Base-by-base conservation (phyloP, 495 filamentous ascomycete species). In the Jackrogersella multiformis region DNA sequence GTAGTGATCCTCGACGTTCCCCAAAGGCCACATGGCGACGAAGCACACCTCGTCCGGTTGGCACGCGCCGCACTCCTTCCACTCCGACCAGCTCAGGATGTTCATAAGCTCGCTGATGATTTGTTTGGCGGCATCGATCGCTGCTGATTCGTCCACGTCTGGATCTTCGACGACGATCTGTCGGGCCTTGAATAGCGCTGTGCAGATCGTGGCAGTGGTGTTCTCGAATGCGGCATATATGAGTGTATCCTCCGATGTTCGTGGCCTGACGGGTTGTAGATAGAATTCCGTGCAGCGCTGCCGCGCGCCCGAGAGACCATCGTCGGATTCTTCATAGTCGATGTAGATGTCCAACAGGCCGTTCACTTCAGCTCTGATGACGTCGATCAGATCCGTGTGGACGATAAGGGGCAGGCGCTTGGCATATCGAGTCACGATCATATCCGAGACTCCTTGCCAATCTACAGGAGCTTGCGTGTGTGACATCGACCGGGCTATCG, bases 11-110 rank as follows among this genome's bases (percentile, higher is more conserved):
- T 84, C 77, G 0, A 77, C 66, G 0, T 79, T 79, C 0, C 88
- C 88, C 69, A 82, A 79, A 0, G 88, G 89, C 86, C 88, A 90
- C 72, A 90, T 86, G 0, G 89, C 85, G 2, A 88, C 68, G n/a
- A 88, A 81, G 74, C 88, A 90, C n/a, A 87, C 78, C 73, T 90
- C 85, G 56, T 87, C 82, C 15, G 76, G 72, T 0, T 59, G 72
- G 58, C 88, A 90, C 13, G 75, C 76, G 4, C 77, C 75, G 56
- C 88, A 89, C 45, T 85, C 75, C 66, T 87, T 88, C 86, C 87
- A 91, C 0, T 74, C 83, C 16, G 84, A 78, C 88, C 89, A 91
- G 13, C 76, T 71, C 21, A 91, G 77, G 48, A 84, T 81, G 0
- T 74, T 68, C 21, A 84, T 81, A 42, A 90, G 71, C 2, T 64